Conservation (phyloP, 352 stramenopile genomes). For the Phytophthora cryptogea region DNA sequence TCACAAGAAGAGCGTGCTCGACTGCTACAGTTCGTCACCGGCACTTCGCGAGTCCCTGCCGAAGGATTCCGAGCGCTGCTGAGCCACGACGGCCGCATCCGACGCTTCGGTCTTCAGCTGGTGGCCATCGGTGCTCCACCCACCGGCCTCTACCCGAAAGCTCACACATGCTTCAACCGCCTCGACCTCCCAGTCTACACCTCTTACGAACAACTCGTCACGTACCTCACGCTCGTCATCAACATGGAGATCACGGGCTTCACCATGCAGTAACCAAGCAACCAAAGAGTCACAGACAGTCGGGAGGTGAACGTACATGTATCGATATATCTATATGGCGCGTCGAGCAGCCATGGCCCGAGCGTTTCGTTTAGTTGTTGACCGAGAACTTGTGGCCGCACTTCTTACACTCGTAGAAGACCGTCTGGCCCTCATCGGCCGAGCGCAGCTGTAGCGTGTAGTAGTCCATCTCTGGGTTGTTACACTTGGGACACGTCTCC, state of each 20-base stretch:
- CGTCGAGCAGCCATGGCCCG: not conserved
- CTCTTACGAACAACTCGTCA: slow-evolving; percentile 85
- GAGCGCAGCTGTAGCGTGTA: slow-evolving; percentile 99
- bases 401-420: slow-evolving; percentile 99
- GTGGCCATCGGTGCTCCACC: slow-evolving; percentile 78
- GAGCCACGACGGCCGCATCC: slow-evolving; percentile 80
- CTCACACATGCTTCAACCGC: slow-evolving; percentile 90
- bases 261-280: slow-evolving; percentile 90
- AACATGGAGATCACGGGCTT: slow-evolving; percentile 98
- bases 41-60: slow-evolving; percentile 90
- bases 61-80: slow-evolving; percentile 94
- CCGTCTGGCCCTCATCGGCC: slow-evolving; percentile 99
- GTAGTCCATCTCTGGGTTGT: slow-evolving; percentile 97
- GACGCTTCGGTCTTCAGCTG: slow-evolving; percentile 97
- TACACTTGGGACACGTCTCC: slow-evolving; percentile 98
- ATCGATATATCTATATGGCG: slow-evolving; percentile 41
- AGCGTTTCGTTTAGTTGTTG: slow-evolving; percentile 73
- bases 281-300: slow-evolving; percentile 7
- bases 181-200: slow-evolving; percentile 85
- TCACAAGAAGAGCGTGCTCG: slow-evolving; percentile 85
- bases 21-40: slow-evolving; percentile 92
- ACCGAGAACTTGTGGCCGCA: slow-evolving; percentile 93
- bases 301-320: slow-evolving; percentile 32
- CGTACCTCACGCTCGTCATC: slow-evolving; percentile 97
- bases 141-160: slow-evolving; percentile 78